Evolutionary conservation across 106 monocot species (phyloP), one percentile per base, ranked within the genome.

Genomic region (Apostasia ramifera): DNA sequence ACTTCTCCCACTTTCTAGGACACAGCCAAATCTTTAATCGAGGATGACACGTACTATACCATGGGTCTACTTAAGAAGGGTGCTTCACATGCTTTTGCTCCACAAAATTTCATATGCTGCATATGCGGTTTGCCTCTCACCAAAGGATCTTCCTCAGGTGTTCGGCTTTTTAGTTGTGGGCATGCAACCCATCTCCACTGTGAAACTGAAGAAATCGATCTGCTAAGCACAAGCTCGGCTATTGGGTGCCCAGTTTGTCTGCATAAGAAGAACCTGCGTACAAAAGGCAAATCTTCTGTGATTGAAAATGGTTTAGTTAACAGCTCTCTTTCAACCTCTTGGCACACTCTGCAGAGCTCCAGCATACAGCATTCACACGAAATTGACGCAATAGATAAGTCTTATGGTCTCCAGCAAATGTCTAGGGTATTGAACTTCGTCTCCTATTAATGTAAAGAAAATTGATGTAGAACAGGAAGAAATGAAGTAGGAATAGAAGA

Each of bases 121-220:
- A 75, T 93, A 61, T 99, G 98, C 70, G 82, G 85, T 56, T 81
- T 79, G 39, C 78, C 81, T 43, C 87, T 99, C 51, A 79, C 78
- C 44, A 99, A 99, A 71, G 76, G 65, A 8, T 76, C 81, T 15
- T 74, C 84, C 57, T 84, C 76, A 1, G 78, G 83, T 44, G 74
- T 99, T 70, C 73, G 90, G 53, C 46, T 99, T 42, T 99, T 80
- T 75, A 99, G 54, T 62, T 99, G 98, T 78, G 93, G 98, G 48
- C 98, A 99, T 70, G 76, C 87, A 73, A 88, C 75, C 7, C 98
- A 99, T 90, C 87, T 99, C 52, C 79, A 85, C 12, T 99, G 93
- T 75, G 98, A 99, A 77, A 81, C 81, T 11, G 77, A 80, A 67
- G 85, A 83, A 68, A 84, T 66, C 41, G 85, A 81, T 53, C 26